phyloP scores from a whole-genome alignment of 2,329 filamentous ascomycete genomes.

The Hyphodiscus sp. region DNA sequence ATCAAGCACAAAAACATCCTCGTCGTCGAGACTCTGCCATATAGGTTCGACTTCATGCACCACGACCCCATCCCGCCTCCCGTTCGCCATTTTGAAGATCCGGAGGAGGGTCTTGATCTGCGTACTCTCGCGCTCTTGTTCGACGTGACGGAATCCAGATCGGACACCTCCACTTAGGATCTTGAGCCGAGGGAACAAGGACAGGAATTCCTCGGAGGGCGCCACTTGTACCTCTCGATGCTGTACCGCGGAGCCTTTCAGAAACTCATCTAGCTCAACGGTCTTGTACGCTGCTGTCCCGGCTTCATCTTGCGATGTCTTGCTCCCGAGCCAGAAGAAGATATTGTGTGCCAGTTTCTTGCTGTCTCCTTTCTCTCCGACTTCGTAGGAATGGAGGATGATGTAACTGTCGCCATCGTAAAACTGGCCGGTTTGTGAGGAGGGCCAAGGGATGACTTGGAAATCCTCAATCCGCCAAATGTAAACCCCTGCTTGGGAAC shows the following conservation, averaged over 20 bases:
- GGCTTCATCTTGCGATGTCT: conserved; percentile 63
- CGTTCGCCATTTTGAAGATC: conserved; percentile 50
- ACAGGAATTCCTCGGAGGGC: conserved; percentile 40
- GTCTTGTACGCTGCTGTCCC: conserved; percentile 66
- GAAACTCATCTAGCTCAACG: conserved; percentile 62
- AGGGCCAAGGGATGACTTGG: conserved; percentile 55
- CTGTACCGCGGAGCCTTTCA: conserved; percentile 55
- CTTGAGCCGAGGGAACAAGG: conserved; percentile 53
- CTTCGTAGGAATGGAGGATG: conserved; percentile 52
- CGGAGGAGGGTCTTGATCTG: conserved; percentile 49
- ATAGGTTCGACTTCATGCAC: conserved; percentile 58
- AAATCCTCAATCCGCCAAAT: conserved; percentile 66
- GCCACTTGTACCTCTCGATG: conserved; percentile 60
- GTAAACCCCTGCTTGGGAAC: conserved; percentile 45
- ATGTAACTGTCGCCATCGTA: conserved; percentile 65
- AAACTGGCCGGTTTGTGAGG: conserved; percentile 51
- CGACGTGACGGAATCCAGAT: conserved; percentile 59
- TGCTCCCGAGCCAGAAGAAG: conserved; percentile 63
- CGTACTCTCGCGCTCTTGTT: conserved; percentile 36
- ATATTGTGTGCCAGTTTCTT: conserved; percentile 53
- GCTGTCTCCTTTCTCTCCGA: conserved; percentile 39
- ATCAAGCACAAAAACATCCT: conserved; percentile 61
- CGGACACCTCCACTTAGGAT: conserved; percentile 54
- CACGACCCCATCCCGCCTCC: conserved; percentile 44
- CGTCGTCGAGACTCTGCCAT: conserved; percentile 56